These are phyloP conservation scores for Gossypium mustelinum DNA, from an alignment of 345 rosid genomes.

Conservation along the genomic window DNA sequence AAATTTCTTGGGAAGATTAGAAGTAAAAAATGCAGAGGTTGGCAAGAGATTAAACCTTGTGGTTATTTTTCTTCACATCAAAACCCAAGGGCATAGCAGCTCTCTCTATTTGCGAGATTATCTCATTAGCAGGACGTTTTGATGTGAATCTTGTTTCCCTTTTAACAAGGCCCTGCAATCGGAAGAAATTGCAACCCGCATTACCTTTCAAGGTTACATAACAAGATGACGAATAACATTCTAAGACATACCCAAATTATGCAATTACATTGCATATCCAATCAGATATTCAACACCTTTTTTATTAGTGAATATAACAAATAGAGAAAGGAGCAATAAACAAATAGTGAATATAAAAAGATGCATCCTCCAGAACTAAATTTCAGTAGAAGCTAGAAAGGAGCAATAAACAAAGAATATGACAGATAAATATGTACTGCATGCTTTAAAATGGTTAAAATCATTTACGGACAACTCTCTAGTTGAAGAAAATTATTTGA, in stretches of 20 bases:
- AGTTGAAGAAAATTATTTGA: neutral
- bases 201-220: slow-evolving; percentile 15
- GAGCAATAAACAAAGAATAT: neutral
- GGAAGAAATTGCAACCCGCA: slow-evolving; percentile 18
- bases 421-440: neutral
- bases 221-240: neutral
- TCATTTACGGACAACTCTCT: neutral
- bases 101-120: slow-evolving; percentile 81
- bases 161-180: slow-evolving; percentile 76
- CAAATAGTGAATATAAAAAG: too few species aligned
- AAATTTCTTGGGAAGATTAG: neutral
- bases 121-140: slow-evolving; percentile 76
- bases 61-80: slow-evolving; percentile 86
- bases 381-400: neutral
- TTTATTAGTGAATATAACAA: neutral
- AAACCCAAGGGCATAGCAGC: slow-evolving; percentile 90
- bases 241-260: neutral
- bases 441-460: neutral
- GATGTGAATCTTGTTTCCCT: slow-evolving; percentile 93
- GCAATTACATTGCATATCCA: neutral
- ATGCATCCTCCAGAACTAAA: neutral
- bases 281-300: neutral
- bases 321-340: too few species aligned
- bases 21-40: neutral
- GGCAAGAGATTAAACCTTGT: slow-evolving; percentile 51